A percentile compares a stretch with the other conserved stretches of the same genome.
phyloP scores from a whole-genome alignment of 1,139 yeast species.

The Magnusiomyces clavatus region DNA sequence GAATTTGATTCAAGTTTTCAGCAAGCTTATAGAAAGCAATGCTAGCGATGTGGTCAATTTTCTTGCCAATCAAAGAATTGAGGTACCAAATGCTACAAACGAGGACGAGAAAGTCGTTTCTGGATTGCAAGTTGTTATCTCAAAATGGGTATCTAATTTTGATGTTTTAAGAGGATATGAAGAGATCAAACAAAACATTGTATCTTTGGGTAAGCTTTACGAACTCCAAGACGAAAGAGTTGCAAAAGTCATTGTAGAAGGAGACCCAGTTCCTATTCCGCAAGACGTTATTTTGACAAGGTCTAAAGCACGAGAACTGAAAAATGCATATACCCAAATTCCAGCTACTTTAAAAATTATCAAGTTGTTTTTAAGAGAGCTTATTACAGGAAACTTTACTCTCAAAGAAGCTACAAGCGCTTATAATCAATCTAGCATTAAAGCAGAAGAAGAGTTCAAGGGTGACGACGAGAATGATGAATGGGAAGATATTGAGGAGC shows the following conservation, averaged over 20 bases:
- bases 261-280: constrained; percentile 62
- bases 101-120: constrained; percentile 11
- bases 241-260: constrained; percentile 53
- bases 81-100: constrained; percentile 19
- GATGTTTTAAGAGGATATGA: constrained; percentile 75
- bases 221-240: constrained; percentile 50
- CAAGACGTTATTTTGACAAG: constrained; percentile 67
- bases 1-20: constrained; percentile 67
- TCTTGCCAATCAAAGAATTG: constrained; percentile 40
- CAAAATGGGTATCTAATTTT: constrained; percentile 78
- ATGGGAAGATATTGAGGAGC: constrained; percentile 56
- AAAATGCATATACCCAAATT: constrained; percentile 54
- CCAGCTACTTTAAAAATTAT: constrained; percentile 67
- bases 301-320: constrained; percentile 54
- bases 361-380: constrained; percentile 61
- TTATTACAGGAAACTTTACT: constrained; percentile 36
- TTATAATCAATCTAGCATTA: constrained; percentile 21
- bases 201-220: constrained; percentile 62
- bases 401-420: constrained; percentile 36
- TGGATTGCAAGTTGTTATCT: constrained; percentile 46
- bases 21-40: constrained; percentile 57
- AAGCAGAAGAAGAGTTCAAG: constrained; percentile 19
- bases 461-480: constrained; percentile 38
- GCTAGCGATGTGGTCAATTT: constrained; percentile 56
- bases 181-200: constrained; percentile 59